A percentile compares a stretch with the other conserved stretches of the same genome.
phyloP scores from a whole-genome alignment of 768 basidiomycete genomes.

The Boletus sensibilis region DNA sequence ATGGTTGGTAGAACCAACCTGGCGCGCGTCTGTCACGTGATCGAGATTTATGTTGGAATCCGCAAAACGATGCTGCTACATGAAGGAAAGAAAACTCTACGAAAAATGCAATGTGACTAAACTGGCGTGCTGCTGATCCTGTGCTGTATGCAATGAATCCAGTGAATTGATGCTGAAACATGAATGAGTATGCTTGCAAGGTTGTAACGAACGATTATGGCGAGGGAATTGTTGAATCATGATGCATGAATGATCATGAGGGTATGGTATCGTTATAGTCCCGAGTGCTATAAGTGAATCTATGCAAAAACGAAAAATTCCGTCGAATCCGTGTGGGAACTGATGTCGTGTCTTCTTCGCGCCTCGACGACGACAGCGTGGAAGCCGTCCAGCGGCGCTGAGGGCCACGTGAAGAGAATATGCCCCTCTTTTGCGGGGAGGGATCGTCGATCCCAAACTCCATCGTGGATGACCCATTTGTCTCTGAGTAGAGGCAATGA shows the following conservation, averaged over 20 bases:
- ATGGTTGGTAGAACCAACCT: slow-evolving; percentile 4
- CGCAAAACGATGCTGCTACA: slow-evolving; percentile 7
- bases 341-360: slow-evolving; percentile 16
- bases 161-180: slow-evolving; percentile 4
- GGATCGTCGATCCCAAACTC: slow-evolving; percentile 26
- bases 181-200: slow-evolving; percentile 22
- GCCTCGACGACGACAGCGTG: slow-evolving; percentile 7
- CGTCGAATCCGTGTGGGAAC: slow-evolving; percentile 29
- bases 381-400: slow-evolving; percentile 25
- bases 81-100: not conserved
- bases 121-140: not conserved
- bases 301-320: slow-evolving; percentile 38
- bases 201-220: slow-evolving; percentile 5
- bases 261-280: slow-evolving; percentile 8
- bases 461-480: slow-evolving; percentile 9
- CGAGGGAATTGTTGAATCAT: slow-evolving; percentile 1
- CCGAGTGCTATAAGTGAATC: slow-evolving; percentile 26
- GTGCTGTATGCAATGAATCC: slow-evolving; percentile 5
- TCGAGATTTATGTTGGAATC: slow-evolving; percentile 9
- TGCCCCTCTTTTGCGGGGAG: slow-evolving; percentile 11
- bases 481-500: slow-evolving; percentile 21
- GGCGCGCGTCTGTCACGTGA: slow-evolving; percentile 30
- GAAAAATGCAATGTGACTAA: slow-evolving; percentile 18
- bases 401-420: slow-evolving; percentile 17
- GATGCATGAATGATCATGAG: slow-evolving; percentile 10